Evolutionary conservation across 345 rosid species (phyloP).

Genomic region (Acer negundo): DNA sequence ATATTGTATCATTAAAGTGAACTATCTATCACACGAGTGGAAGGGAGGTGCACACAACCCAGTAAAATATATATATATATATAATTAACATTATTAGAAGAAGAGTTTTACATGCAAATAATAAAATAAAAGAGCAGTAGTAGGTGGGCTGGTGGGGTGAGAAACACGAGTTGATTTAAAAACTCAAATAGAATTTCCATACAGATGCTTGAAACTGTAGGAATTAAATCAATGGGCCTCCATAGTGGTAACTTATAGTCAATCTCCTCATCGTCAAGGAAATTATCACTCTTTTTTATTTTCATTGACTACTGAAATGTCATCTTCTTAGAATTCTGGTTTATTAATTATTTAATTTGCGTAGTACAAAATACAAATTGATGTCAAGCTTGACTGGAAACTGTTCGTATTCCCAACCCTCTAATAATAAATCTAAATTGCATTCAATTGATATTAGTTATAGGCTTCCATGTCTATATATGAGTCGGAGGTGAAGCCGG

Average conservation of each 20-base stretch:
- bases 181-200: neutral
- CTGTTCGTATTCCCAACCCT: neutral
- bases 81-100: too few species aligned
- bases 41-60: too few species aligned
- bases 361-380: too few species aligned
- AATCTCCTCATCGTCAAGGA: neutral
- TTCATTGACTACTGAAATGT: neutral
- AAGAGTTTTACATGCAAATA: neutral
- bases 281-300: neutral
- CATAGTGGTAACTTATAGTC: neutral
- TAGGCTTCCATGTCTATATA: neutral
- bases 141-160: neutral
- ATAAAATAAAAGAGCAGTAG: neutral
- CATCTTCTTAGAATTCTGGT: neutral
- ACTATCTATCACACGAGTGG: too few species aligned
- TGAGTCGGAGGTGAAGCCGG: too few species aligned
- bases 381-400: neutral
- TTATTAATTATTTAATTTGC: too few species aligned
- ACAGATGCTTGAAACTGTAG: neutral
- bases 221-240: neutral
- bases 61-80: too few species aligned
- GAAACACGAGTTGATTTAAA: neutral
- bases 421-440: neutral
- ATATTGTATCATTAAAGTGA: too few species aligned
- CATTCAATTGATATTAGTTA: neutral